Base-by-base conservation (phyloP, 345 rosid species). In the Limnanthes douglasii region DNA sequence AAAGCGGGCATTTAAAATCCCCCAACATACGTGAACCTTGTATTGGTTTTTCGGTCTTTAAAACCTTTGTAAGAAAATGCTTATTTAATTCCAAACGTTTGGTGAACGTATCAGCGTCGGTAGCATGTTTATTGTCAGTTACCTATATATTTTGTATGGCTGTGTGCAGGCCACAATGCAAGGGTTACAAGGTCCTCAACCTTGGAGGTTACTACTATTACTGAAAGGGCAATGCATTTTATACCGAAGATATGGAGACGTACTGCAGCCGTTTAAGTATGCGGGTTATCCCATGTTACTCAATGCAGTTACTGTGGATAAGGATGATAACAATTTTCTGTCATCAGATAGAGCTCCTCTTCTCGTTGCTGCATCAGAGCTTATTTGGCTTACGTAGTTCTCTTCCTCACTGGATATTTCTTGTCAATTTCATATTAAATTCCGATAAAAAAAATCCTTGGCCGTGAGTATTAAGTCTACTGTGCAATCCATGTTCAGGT, bases 271-370 rank as follows among this genome's bases (percentile, higher is more conserved):
- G 34, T 90, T 90, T 63, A 90, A 85, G 55, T 90, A 90, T 75
- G 98, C 98, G 42, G 98, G 98, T 53, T 90, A 90, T 64, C 98
- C 93, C 14, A 84, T 90, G 98, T 53, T 90, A 70, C 85, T 90
- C 31, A 84, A 75, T 53, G 93, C 88, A 39, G 66, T 90, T 57
- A 75, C 85, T 30, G 96, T 90, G 52, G 86, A 80, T 59, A 55
- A 70, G 68, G 94, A 75, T 39, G 98, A 90, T 50, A 75, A 43
- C 76, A 90, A 80, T 71, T 90, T 90, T 59, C 71, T 90, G 33
- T 73, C 98, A 48, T 58, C 75, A 18, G 96, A 84, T 44, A 74
- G 94, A 69, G 64, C 85, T 9, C 96, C 94, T 54, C 81, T 84
- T 52, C 98, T 90, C 54, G 80, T 85, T 57, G 96, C 98, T 50